Base-by-base conservation (phyloP, 139 green algal species). In the Asterochloris erici region DNA sequence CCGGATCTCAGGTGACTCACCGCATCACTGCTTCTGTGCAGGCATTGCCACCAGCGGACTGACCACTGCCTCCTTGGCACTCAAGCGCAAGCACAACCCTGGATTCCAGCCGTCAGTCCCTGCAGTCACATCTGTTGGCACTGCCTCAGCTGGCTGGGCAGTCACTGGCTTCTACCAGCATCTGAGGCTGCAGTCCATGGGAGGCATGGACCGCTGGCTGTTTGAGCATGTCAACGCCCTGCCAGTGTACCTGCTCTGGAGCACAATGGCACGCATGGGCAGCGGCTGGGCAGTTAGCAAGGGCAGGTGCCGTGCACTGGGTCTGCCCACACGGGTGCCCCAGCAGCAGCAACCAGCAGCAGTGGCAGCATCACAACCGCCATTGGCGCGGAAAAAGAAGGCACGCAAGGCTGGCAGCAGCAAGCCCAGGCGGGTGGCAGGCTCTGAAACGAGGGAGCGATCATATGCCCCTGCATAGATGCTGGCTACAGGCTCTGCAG, bases 141-240 rank as follows among this genome's bases (percentile, higher is more conserved):
- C 86, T 28, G 89, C 66, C 76, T 89, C 89, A n/a, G 79, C 90
- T 26, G 96, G 94, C 68, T 98, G 76, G 95, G 86, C 13, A 90
- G 92, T 0, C 95, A 93, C 79, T 89, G 95, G 84, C 95, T 94
- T 24, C 66, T 98, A 15, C 94, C 93, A 79, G 89, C 90, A 99
- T 87, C 74, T 90, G 63, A 85, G 96, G 14, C 99, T 98, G 88
- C 96, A 99, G 90, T 81, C 96, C 62, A 80, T 99, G 13, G 93
- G 92, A 17, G 96, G 96, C 54, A 86, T 98, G 28, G 96, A 99
- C 87, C 90, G 93, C 60, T 95, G 92, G 86, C 86, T 98, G 81
- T 96, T 96, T 81, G 91, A 93, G 61, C 93, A 94, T 84, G 89
- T 83, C 81, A 93, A 89, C 79, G 91, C 87, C 86, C 81, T 98